phyloP scores from a whole-genome alignment of 1,284 basidiomycete species.

The Pseudozyma flocculosa region DNA sequence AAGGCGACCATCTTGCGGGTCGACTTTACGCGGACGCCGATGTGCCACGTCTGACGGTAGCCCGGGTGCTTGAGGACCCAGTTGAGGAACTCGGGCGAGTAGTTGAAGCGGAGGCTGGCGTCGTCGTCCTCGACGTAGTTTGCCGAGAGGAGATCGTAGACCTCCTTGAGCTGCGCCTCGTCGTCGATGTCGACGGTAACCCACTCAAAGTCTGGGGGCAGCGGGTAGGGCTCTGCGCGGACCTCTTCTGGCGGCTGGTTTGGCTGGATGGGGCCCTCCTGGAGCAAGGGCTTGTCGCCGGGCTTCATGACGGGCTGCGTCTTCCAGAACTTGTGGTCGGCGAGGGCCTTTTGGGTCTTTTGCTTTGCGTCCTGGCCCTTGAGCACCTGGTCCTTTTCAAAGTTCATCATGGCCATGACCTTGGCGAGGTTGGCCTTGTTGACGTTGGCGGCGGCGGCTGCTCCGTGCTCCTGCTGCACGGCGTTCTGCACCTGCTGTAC shows the following conservation, averaged over 20 bases:
- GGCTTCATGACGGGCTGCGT: constrained; percentile 78
- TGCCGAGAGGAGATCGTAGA: constrained; percentile 84
- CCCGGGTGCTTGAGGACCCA: constrained; percentile 96
- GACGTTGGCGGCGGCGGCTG: constrained; percentile 33
- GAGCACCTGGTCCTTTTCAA: constrained; percentile 41
- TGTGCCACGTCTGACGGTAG: constrained; percentile 89
- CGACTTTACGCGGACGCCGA: constrained; percentile 90
- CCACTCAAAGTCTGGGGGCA: constrained; percentile 96
- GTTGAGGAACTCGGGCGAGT: constrained; percentile 87
- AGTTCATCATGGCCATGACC: constrained; percentile 45
- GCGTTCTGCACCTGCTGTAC: constrained; percentile 34
- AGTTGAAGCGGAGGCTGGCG: constrained; percentile 92
- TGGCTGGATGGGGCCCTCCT: constrained; percentile 85
- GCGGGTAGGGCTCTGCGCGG: constrained; percentile 78
- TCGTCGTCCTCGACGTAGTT: constrained; percentile 98
- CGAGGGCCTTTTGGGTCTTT: constrained; percentile 39
- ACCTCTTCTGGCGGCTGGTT: constrained; percentile 76
- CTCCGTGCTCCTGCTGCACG: constrained; percentile 36
- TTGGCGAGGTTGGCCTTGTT: constrained; percentile 41
- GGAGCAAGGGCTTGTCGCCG: constrained; percentile 58
- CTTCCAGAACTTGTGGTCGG: constrained; percentile 58
- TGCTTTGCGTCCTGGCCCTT: constrained; percentile 43
- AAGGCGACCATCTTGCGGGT: constrained; percentile 85
- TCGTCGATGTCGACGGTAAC: constrained; percentile 77
- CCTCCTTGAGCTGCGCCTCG: constrained; percentile 75